phyloP scores from a whole-genome alignment of 352 stramenopile species.

The Pythium myriotylum region DNA sequence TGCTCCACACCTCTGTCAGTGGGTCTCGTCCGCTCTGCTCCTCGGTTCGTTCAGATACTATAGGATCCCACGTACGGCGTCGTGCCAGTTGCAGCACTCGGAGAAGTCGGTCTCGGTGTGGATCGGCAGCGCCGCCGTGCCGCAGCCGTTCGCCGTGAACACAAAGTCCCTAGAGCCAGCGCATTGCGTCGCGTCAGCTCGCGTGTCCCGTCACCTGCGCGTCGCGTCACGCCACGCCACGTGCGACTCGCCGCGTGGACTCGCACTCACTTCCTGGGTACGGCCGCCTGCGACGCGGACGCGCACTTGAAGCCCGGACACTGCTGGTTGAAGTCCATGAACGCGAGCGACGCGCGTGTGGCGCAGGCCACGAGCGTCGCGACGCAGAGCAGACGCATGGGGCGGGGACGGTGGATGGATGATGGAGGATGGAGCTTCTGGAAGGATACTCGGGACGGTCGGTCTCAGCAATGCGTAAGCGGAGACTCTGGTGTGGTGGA shows the following conservation, averaged over 20 bases:
- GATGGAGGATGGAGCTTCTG: not conserved
- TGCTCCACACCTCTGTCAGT: slow-evolving; percentile 18
- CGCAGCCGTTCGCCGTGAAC: slow-evolving; percentile 78
- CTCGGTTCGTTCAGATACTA: not conserved
- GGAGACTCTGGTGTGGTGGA: no score
- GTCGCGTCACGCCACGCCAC: no score
- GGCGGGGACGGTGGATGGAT: not conserved
- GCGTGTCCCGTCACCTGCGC: no score
- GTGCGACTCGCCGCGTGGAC: no score
- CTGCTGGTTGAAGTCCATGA: slow-evolving; percentile 38
- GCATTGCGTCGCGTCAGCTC: not conserved
- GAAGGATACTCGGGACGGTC: no score
- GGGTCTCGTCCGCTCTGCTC: not conserved
- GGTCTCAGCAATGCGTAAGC: no score
- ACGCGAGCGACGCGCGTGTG: not conserved
- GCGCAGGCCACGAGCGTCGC: no score
- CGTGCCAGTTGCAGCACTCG: slow-evolving; percentile 83
- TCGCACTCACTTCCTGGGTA: slow-evolving; percentile 41
- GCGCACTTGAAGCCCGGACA: slow-evolving; percentile 48
- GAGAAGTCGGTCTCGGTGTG: slow-evolving; percentile 47
- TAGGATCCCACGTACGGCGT: slow-evolving; percentile 46
- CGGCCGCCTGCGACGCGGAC: slow-evolving; percentile 16
- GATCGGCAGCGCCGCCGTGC: slow-evolving; percentile 62
- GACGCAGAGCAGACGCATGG: no score
- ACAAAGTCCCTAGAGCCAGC: slow-evolving; percentile 52